phyloP scores from a whole-genome alignment of 1,284 basidiomycete genomes.

The Coniophora puteana region DNA sequence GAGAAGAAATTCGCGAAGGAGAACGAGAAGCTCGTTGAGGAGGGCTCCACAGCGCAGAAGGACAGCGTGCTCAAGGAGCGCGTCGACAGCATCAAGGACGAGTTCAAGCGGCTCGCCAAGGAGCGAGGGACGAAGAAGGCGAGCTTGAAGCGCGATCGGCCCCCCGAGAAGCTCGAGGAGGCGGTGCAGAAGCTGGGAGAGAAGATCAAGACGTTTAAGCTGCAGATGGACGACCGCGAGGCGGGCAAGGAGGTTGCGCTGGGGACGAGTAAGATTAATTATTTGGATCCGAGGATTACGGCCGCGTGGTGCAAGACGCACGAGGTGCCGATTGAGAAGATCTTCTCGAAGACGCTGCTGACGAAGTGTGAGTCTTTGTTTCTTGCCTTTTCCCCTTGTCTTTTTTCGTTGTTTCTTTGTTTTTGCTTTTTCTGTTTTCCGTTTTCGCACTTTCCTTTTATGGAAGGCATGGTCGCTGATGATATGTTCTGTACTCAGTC shows the following conservation, averaged over 20 bases:
- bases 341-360: constrained; percentile 87
- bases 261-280: constrained; percentile 91
- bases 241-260: constrained; percentile 92
- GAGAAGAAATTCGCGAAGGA: constrained; percentile 89
- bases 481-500: constrained; percentile 42
- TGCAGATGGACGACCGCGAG: constrained; percentile 86
- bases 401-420: too few species aligned
- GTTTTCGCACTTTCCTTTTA: too few species aligned
- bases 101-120: constrained; percentile 73
- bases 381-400: constrained; percentile 12
- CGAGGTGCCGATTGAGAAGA: constrained; percentile 85
- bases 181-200: constrained; percentile 76
- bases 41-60: constrained; percentile 56
- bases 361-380: constrained; percentile 81
- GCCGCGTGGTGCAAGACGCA: constrained; percentile 84
- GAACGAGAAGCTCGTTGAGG: constrained; percentile 81
- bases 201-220: constrained; percentile 77
- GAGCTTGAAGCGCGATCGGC: constrained; percentile 57
- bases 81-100: constrained; percentile 69
- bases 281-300: constrained; percentile 89
- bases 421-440: too few species aligned
- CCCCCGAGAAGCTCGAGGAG: constrained; percentile 74
- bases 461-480: constrained; percentile 11
- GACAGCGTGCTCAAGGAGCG: constrained; percentile 65
- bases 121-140: constrained; percentile 82